phyloP scores from a whole-genome alignment of 139 green algal genomes.

The Axilococcus clingmanii region DNA sequence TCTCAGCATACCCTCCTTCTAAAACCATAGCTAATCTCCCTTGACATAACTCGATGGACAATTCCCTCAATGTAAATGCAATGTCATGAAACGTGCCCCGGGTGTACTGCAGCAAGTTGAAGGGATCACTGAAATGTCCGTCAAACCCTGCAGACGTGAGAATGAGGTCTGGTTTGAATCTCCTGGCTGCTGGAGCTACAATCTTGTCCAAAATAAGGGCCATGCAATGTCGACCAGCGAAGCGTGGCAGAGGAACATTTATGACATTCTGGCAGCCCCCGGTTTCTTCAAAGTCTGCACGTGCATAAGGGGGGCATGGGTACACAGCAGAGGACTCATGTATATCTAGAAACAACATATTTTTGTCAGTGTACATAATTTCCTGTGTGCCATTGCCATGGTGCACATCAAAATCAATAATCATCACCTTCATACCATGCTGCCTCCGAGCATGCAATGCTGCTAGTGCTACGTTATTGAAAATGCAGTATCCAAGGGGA shows the following conservation, averaged over 20 bases:
- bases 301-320: constrained; percentile 1
- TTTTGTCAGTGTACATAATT: background rate
- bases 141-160: constrained; percentile 5
- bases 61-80: background rate
- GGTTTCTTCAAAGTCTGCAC: background rate
- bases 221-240: constrained; percentile 1
- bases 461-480: constrained; percentile 10
- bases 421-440: constrained; percentile 1
- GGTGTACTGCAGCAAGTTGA: background rate
- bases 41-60: background rate
- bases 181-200: background rate
- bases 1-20: constrained; percentile 20
- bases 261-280: background rate
- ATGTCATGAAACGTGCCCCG: constrained; percentile 2
- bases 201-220: background rate
- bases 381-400: constrained; percentile 8
- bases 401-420: constrained; percentile 12
- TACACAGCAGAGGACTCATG: constrained; percentile 7
- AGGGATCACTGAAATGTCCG: constrained; percentile 1
- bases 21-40: constrained; percentile 19
- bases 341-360: constrained; percentile 3
- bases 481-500: constrained; percentile 5
- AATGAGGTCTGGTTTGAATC: constrained; percentile 4
- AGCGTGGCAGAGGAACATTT: constrained; percentile 4
- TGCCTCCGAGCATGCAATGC: constrained; percentile 4